Evolutionary conservation across 164 flowering plant genomes (phyloP).

Genomic region (Vitis amurensis): DNA sequence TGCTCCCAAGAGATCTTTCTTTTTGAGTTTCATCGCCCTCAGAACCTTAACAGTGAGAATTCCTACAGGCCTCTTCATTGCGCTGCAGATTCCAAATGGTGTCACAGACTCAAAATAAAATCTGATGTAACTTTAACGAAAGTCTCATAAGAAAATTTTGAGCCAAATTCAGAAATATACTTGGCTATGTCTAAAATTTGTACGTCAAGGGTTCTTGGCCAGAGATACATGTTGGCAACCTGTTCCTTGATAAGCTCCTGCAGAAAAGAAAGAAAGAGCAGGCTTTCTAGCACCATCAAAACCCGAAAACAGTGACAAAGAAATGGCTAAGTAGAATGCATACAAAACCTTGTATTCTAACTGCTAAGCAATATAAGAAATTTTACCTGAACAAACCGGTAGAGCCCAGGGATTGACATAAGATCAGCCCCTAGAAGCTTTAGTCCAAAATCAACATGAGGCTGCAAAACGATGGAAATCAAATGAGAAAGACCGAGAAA

Average conservation of each 20-base stretch:
- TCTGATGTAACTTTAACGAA: too few species aligned
- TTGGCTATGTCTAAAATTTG: constrained; percentile 76
- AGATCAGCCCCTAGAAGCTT: constrained; percentile 88
- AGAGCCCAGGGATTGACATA: constrained; percentile 92
- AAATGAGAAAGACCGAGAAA: neutral
- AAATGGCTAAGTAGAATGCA: neutral
- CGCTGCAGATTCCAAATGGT: constrained; percentile 30
- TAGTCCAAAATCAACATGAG: constrained; percentile 92
- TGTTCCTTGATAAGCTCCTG: constrained; percentile 93
- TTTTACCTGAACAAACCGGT: constrained; percentile 81
- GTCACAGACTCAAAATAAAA: neutral
- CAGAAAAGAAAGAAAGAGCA: constrained; percentile 4
- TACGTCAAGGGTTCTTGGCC: constrained; percentile 88
- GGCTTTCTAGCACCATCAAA: constrained; percentile 1
- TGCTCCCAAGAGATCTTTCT: constrained; percentile 61
- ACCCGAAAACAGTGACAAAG: neutral
- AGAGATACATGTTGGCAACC: constrained; percentile 91
- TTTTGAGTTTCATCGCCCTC: constrained; percentile 51
- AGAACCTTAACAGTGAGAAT: constrained; percentile 54
- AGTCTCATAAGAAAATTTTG: neutral
- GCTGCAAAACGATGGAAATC: constrained; percentile 51
- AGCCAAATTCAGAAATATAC: constrained; percentile 32
- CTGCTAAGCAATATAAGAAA: neutral
- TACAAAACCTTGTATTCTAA: neutral
- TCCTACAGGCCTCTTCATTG: constrained; percentile 52